A percentile compares a stretch with the other conserved stretches of the same genome.
These are phyloP conservation scores for Eutypella sp. DNA, from an alignment of 2,329 filamentous ascomycete genomes.

Conservation along the genomic window DNA sequence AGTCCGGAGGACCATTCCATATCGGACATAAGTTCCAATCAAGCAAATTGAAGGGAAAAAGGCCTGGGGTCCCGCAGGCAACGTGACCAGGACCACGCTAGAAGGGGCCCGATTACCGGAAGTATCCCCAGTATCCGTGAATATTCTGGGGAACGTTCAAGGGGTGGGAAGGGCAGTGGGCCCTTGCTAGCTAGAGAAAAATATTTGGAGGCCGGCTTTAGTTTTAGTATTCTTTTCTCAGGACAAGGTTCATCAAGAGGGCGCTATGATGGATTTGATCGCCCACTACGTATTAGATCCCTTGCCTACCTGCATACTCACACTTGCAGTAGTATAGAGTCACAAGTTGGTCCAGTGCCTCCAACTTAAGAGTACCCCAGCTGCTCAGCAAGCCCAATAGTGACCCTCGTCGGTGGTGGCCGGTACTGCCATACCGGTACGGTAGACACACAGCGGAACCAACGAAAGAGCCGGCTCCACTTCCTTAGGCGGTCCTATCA, in stretches of 20 bases:
- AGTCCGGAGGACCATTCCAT: slow-evolving; percentile 8
- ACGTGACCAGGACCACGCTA: slow-evolving; percentile 10
- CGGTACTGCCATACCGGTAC: neutral
- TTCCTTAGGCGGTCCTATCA: neutral
- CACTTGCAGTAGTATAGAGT: neutral
- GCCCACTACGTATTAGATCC: neutral
- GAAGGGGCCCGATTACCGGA: slow-evolving; percentile 12
- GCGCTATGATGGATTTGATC: neutral
- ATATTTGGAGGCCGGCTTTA: neutral
- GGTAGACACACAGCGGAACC: neutral
- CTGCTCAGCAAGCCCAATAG: neutral
- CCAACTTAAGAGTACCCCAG: no score
- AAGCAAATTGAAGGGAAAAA: slow-evolving; percentile 10
- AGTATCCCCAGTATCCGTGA: neutral
- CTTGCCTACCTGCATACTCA: neutral
- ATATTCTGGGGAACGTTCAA: neutral
- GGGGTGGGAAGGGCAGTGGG: neutral
- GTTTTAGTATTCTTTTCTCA: no score
- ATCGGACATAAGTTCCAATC: neutral
- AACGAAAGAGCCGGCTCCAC: neutral
- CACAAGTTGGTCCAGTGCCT: no score
- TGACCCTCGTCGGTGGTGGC: neutral
- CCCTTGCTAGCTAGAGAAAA: neutral
- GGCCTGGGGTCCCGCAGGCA: slow-evolving; percentile 14
- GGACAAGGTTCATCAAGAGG: neutral